These are phyloP conservation scores for Pseudonitzschia multiseries DNA, from an alignment of 108 stramenopile species.

Conservation along the genomic window DNA sequence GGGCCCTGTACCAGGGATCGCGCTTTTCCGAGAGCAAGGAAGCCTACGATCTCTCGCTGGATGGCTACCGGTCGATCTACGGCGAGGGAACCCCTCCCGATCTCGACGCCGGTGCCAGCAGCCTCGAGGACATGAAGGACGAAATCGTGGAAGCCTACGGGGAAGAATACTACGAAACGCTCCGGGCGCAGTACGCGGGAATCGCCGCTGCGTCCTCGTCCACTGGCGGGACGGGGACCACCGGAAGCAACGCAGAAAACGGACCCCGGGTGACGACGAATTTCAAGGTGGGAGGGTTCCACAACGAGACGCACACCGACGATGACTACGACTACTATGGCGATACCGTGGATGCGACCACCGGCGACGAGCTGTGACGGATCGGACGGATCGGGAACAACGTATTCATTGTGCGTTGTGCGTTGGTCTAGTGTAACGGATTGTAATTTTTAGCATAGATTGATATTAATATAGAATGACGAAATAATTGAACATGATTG, in stretches of 20 bases:
- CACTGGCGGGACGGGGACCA: background rate
- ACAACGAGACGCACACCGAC: background rate
- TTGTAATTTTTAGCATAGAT: no score
- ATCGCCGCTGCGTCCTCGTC: background rate
- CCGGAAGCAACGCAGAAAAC: background rate
- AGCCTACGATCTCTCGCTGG: background rate
- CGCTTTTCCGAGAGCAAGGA: background rate
- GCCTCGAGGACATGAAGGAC: constrained; percentile 10
- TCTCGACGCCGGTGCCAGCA: background rate
- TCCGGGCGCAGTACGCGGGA: background rate
- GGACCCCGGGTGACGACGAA: background rate
- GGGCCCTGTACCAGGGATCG: background rate
- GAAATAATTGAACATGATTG: no score
- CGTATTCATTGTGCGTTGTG: no score
- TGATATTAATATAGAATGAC: no score
- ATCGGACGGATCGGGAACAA: background rate
- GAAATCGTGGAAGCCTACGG: background rate
- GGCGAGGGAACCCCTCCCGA: constrained; percentile 4
- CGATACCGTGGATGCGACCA: background rate
- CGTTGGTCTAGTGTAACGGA: no score
- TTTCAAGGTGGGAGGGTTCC: background rate
- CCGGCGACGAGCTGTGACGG: background rate
- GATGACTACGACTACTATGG: background rate
- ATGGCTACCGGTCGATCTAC: background rate
- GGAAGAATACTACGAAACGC: constrained; percentile 1